Conservation (phyloP, 345 rosid species). For the Orychophragmus violaceus region DNA sequence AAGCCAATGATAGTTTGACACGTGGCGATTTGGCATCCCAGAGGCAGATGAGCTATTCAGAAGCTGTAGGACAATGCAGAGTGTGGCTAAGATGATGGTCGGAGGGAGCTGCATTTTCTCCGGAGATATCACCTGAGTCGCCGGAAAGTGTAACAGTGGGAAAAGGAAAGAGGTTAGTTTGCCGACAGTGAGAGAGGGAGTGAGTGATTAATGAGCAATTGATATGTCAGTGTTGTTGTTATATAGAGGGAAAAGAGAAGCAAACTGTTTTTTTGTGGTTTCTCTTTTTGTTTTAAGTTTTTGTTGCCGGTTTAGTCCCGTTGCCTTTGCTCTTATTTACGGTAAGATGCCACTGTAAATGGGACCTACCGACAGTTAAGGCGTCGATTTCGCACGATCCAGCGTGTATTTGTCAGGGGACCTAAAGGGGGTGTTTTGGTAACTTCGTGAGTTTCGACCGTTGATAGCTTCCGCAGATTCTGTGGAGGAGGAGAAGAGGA, state of each 20-base stretch:
- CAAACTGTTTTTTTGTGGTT: conserved; percentile 23
- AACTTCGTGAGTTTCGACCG: conserved; percentile 16
- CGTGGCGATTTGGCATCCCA: not conserved
- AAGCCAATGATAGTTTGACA: conserved; percentile 52
- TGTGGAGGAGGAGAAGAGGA: conserved; percentile 29
- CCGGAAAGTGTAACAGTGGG: too few species aligned
- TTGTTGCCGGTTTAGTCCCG: not conserved
- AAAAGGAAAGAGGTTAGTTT: not conserved
- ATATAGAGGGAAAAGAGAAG: conserved; percentile 12
- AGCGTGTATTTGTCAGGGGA: conserved; percentile 28
- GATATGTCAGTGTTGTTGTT: conserved; percentile 20
- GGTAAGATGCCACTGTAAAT: conserved; percentile 29
- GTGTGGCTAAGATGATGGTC: not conserved
- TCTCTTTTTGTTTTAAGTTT: conserved; percentile 6
- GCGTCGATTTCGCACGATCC: conserved; percentile 60
- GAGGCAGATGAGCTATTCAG: not conserved
- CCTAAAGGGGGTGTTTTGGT: conserved; percentile 29
- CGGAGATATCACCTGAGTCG: conserved; percentile 17
- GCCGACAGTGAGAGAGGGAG: conserved; percentile 25
- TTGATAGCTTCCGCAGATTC: conserved; percentile 23
- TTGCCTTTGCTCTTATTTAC: conserved; percentile 38
- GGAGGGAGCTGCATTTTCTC: conserved; percentile 27
- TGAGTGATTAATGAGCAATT: conserved; percentile 10
- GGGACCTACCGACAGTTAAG: conserved; percentile 63
- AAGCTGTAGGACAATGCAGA: conserved; percentile 23